Evolutionary conservation across 2,329 filamentous ascomycete genomes (phyloP).

Genomic region (Talaromyces sp.): DNA sequence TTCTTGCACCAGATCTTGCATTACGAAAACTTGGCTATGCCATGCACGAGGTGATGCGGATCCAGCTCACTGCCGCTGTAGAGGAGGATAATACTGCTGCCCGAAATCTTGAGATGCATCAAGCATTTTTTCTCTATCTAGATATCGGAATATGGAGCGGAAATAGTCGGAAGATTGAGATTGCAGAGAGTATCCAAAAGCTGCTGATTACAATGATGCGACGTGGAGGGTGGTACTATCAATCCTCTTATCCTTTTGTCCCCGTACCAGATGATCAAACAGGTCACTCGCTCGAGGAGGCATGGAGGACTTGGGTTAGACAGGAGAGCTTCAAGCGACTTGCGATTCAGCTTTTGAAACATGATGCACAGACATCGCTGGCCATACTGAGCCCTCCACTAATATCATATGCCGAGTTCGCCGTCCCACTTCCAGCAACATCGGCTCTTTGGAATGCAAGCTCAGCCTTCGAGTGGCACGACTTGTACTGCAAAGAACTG

Average conservation of each 20-base stretch:
- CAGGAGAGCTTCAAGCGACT: conserved; percentile 32
- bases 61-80: conserved; percentile 26
- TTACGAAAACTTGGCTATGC: conserved; percentile 38
- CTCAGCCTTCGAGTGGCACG: background rate
- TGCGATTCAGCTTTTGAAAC: conserved; percentile 2
- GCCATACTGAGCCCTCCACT: background rate
- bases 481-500: conserved; percentile 1
- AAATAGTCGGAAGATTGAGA: conserved; percentile 39
- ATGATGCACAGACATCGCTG: conserved; percentile 6
- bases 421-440: conserved; percentile 1
- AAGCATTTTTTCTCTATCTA: conserved; percentile 36
- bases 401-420: conserved; percentile 8
- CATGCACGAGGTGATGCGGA: conserved; percentile 36
- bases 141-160: conserved; percentile 41
- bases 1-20: conserved; percentile 31
- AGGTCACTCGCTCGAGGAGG: conserved; percentile 17
- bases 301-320: conserved; percentile 31
- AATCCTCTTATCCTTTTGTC: conserved; percentile 21
- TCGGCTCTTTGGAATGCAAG: conserved; percentile 3
- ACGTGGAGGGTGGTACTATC: conserved; percentile 32
- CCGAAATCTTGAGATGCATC: conserved; percentile 32
- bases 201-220: conserved; percentile 39
- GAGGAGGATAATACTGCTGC: conserved; percentile 35
- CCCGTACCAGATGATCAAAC: conserved; percentile 4
- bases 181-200: conserved; percentile 40